Percentiles rank a stretch among this genome's conserved stretches.
These are phyloP conservation scores for Verticillium nonalfalfae DNA, from an alignment of 2,329 filamentous ascomycete species.

Conservation along the genomic window DNA sequence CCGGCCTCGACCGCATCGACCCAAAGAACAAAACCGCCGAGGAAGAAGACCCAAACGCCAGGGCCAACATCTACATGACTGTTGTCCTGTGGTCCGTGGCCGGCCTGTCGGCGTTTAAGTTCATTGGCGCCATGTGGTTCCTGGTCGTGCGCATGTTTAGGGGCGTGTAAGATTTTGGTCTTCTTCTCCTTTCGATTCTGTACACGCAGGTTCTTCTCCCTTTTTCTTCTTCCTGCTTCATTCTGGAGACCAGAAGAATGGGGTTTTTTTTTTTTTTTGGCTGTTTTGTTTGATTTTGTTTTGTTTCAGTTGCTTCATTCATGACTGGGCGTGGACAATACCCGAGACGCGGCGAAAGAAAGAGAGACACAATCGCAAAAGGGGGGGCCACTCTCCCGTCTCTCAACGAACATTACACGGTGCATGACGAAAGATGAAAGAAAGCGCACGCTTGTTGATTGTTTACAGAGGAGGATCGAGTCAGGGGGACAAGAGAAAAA, in stretches of 20 bases:
- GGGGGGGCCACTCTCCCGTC: not conserved
- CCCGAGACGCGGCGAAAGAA: not conserved
- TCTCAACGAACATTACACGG: not conserved
- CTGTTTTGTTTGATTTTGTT: not conserved
- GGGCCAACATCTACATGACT: conserved; percentile 76
- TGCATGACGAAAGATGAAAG: not conserved
- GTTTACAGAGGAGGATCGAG: not conserved
- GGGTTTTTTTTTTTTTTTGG: not conserved
- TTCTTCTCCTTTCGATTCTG: not conserved
- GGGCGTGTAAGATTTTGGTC: conserved; percentile 41
- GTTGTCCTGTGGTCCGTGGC: conserved; percentile 88
- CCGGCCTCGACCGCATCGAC: conserved; percentile 67
- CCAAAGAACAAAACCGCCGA: conserved; percentile 28
- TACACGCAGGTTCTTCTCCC: not conserved
- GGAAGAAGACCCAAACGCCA: conserved; percentile 37
- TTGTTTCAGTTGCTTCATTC: not conserved
- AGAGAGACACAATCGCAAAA: not conserved
- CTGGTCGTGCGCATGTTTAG: conserved; percentile 83
- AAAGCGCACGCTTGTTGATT: not conserved
- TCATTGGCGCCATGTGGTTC: conserved; percentile 86
- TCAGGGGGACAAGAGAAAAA: not conserved
- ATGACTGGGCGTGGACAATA: conserved; percentile 1
- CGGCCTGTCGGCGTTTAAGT: conserved; percentile 76
- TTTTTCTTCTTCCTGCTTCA: not conserved
- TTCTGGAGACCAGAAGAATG: not conserved